Evolutionary conservation across 192 early-diverging fungal species (phyloP), one percentile per base, ranked within the genome.

Genomic region (Umbelopsis sp.): DNA sequence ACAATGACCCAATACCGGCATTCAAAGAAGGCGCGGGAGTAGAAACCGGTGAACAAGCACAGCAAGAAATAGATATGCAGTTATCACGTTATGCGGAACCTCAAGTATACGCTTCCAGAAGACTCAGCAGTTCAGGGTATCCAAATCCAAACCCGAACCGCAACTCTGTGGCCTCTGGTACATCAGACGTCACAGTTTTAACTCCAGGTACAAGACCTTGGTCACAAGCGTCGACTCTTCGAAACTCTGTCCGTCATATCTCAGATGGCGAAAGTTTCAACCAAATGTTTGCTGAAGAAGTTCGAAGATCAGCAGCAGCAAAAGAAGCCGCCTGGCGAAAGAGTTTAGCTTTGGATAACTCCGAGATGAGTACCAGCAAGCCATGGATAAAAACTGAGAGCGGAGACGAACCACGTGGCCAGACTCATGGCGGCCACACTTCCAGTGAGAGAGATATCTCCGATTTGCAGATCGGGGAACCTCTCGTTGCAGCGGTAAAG

Each of bases 271-370:
- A 49, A 49, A 49, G 5, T 5, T 49, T 32, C 3, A 62, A 34
- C 31, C 56, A 62, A 32, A 62, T 62, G 31, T 34, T 62, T 1
- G 31, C 31, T 14, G 56, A 62, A n/a, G 56, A 62, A 62, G 56
- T 62, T 34, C 26, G 26, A 62, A 62, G 20, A n/a, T 62, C 56
- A 20, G 56, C 56, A 34, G 56, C 31, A 31, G 56, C 56, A 3
- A 62, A 62, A 62, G 56, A 62, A 62, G 56, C 56, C 3, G 56
- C 56, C 26, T 62, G 56, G 56, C 56, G 56, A 32, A 36, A 62
- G 31, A 29, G 31, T 62, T 29, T 62, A 26, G 56, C 56, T 2
- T 34, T 20, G 16, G 56, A 62, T 11, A 53, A 26, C 24, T 53
- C 52, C 8, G 52, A 53, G 14, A 10, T 12, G 14, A 26, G 22